Base-by-base conservation (phyloP, 1,139 yeast species). In the Scheffersomyces titani region DNA sequence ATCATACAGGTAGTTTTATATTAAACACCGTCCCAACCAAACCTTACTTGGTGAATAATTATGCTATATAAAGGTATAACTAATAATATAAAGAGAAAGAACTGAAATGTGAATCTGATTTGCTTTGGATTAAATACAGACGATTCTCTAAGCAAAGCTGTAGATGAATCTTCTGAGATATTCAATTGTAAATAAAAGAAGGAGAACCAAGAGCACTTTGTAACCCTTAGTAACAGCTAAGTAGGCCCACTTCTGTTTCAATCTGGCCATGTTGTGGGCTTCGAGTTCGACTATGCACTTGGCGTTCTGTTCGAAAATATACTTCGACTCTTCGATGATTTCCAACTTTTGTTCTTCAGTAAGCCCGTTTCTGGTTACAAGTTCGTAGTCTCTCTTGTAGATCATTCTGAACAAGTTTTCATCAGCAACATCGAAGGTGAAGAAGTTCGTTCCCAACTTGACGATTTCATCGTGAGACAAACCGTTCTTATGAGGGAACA, bases 301-400 rank as follows among this genome's bases (percentile, higher is more conserved):
- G 48, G 82, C 83, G 70, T 87, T 88, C 73, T 88, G 85, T 57
- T 78, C 78, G 70, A 89, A 90, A 52, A 90, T 86, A 62, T 81
- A 85, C 64, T 83, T 78, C 16, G 92, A 78, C 67, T 89, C 96
- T 52, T 84, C 83, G 53, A 90, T 87, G 59, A 91, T 81, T 57
- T 87, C 90, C 59, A 76, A 72, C 73, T 90, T 90, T 70, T 90
- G 90, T 48, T 76, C 77, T 71, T 90, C 96, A 9, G 89, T 80
- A 59, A 91, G 77, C 11, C 75, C 77, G 63, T 85, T 82, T 68
- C 96, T 82, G 7, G 97, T 90, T 54, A 85, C 85, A 58, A 90
- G 76, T 73, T 91, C 97, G 72, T 87, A 90, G 62, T 88, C 90
- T 65, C 89, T 81, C 76, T 90, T 90, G 74, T 88, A 91, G 45